phyloP scores from a whole-genome alignment of 768 basidiomycete genomes.

The Leucocoprinus sp. region DNA sequence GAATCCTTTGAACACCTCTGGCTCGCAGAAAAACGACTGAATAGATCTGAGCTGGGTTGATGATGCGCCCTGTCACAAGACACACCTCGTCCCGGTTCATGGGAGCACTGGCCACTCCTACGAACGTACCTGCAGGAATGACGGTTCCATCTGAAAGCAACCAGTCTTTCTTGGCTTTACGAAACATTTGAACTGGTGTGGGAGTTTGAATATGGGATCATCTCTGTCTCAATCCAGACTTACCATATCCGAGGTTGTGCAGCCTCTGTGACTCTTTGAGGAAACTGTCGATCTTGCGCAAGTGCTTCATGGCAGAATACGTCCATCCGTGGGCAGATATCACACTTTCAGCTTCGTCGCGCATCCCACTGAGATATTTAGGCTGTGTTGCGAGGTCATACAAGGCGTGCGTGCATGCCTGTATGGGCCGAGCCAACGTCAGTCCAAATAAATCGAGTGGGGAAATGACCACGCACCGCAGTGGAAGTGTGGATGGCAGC shows the following conservation, averaged over 20 bases:
- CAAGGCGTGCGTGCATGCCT: conserved; percentile 29
- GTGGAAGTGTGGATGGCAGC: conserved; percentile 34
- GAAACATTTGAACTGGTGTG: conserved; percentile 3
- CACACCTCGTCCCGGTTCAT: conserved; percentile 23
- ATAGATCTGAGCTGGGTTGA: too few relatives aligned
- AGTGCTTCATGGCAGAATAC: conserved; percentile 25
- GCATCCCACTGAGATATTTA: conserved; percentile 24
- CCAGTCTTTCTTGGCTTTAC: conserved; percentile 28
- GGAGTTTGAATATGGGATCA: too few relatives aligned
- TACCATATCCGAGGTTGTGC: conserved; percentile 2
- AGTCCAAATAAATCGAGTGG: neutral
- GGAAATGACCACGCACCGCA: conserved; percentile 18
- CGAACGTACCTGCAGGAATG: conserved; percentile 12
- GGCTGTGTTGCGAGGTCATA: conserved; percentile 29
- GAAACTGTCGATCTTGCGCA: conserved; percentile 39
- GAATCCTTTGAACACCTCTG: conserved; percentile 31
- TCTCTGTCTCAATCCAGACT: too few relatives aligned
- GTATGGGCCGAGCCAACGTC: neutral
- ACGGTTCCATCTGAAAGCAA: conserved; percentile 35
- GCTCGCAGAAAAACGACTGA: too few relatives aligned
- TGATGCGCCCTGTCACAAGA: too few relatives aligned
- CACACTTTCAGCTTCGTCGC: conserved; percentile 34
- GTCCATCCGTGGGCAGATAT: conserved; percentile 27
- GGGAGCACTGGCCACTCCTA: conserved; percentile 22
- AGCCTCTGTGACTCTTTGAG: conserved; percentile 28